Evolutionary conservation across 495 filamentous ascomycete genomes (phyloP).

Genomic region (Glarea lozoyensis): DNA sequence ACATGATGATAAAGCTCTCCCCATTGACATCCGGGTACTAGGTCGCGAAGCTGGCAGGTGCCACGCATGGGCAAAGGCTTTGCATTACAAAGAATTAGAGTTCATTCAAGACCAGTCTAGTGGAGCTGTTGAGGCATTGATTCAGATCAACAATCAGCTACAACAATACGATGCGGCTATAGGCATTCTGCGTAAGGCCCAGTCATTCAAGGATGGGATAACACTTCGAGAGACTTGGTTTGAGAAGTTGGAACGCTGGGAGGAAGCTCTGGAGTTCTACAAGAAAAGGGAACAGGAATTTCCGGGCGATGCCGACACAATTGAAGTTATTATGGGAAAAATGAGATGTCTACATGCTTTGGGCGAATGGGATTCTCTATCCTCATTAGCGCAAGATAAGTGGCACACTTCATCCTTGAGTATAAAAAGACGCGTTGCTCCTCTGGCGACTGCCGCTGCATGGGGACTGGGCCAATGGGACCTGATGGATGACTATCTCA

Average conservation of each 20-base stretch:
- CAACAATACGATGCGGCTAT: conserved; percentile 97
- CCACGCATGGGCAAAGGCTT: conserved; percentile 93
- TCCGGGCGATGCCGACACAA: conserved; percentile 54
- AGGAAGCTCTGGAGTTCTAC: conserved; percentile 91
- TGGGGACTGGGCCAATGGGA: conserved; percentile 98
- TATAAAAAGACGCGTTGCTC: conserved; percentile 78
- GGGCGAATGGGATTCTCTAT: conserved; percentile 92
- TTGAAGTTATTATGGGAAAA: conserved; percentile 97
- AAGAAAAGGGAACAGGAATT: conserved; percentile 58
- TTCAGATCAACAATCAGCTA: conserved; percentile 96
- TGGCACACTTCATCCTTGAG: conserved; percentile 82
- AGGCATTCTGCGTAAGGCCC: conserved; percentile 89
- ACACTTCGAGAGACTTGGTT: conserved; percentile 93
- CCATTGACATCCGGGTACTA: conserved; percentile 89
- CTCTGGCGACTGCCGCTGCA: conserved; percentile 89
- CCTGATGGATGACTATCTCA: conserved; percentile 91
- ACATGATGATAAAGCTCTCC: conserved; percentile 95
- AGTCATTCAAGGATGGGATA: conserved; percentile 89
- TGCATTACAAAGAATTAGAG: conserved; percentile 98
- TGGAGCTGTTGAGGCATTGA: conserved; percentile 91
- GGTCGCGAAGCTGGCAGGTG: conserved; percentile 91
- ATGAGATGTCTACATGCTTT: conserved; percentile 98
- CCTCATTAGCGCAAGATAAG: conserved; percentile 79
- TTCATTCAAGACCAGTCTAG: conserved; percentile 96
- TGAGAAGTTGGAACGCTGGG: conserved; percentile 96